Percentiles rank a stretch among this genome's conserved stretches.
phyloP scores from a whole-genome alignment of 2,329 filamentous ascomycete species.

The Arthroderma uncinatum region DNA sequence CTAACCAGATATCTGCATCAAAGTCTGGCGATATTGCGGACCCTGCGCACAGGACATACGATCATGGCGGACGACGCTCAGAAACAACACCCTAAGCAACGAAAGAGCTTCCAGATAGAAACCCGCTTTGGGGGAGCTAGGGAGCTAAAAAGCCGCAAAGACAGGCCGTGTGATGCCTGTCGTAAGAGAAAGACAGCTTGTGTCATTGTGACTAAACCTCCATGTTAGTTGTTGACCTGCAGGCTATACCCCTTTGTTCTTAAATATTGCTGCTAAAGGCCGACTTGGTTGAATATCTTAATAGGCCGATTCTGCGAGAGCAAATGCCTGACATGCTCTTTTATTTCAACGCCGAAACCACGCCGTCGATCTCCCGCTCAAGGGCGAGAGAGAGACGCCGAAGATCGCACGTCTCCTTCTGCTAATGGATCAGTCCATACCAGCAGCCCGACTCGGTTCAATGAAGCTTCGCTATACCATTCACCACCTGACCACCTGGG shows the following conservation, averaged over 20 bases:
- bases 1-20: background rate
- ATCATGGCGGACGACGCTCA: conserved; percentile 3
- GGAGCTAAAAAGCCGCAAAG: conserved; percentile 4
- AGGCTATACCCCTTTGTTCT: background rate
- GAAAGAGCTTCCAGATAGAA: conserved; percentile 6
- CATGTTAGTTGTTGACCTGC: background rate
- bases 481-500: background rate
- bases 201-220: conserved; percentile 5
- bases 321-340: background rate
- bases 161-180: conserved; percentile 5
- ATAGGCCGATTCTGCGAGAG: conserved; percentile 5
- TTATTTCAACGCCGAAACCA: background rate
- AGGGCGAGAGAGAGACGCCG: background rate
- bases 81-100: background rate
- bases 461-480: background rate
- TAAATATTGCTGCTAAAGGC: background rate
- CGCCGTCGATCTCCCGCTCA: background rate
- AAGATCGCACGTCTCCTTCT: background rate
- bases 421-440: background rate
- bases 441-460: background rate
- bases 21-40: background rate
- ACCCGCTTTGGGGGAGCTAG: conserved; percentile 5
- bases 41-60: background rate
- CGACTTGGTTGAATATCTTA: background rate
- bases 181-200: conserved; percentile 2